Percentiles rank a stretch among this genome's conserved stretches.
phyloP scores from a whole-genome alignment of 2,329 filamentous ascomycete species.

The Macrophomina pseudophaseolina region DNA sequence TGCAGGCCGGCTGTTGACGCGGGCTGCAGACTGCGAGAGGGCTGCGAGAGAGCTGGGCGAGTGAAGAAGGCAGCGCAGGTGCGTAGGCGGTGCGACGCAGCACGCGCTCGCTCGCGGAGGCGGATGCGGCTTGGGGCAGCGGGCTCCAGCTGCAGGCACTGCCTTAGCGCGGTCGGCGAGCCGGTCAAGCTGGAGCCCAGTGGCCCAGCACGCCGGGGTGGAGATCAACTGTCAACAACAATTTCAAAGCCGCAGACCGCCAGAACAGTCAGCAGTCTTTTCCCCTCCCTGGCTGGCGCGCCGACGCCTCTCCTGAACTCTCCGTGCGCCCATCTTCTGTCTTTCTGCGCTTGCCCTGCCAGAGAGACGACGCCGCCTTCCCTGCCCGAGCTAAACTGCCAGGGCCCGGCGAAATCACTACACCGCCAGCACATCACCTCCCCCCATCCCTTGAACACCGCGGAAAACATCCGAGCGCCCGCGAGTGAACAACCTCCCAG shows the following conservation, averaged over 20 bases:
- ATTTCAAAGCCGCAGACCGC: slow-evolving; percentile 26
- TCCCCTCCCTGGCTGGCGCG: slow-evolving; percentile 26
- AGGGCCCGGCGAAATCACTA: slow-evolving; percentile 24
- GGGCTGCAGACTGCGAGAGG: slow-evolving; percentile 6
- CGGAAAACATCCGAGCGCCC: slow-evolving; percentile 35
- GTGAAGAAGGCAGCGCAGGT: background rate
- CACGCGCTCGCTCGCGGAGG: slow-evolving; percentile 14
- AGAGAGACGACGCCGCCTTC: slow-evolving; percentile 13
- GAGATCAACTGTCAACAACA: slow-evolving; percentile 27
- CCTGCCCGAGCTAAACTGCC: slow-evolving; percentile 10
- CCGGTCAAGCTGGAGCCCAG: slow-evolving; percentile 14
- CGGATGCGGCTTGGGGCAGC: slow-evolving; percentile 14
- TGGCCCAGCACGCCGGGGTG: slow-evolving; percentile 17
- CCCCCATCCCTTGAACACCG: slow-evolving; percentile 35
- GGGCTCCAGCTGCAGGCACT: slow-evolving; percentile 7
- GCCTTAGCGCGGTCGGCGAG: slow-evolving; percentile 13
- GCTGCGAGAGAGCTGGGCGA: background rate
- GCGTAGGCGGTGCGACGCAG: slow-evolving; percentile 10
- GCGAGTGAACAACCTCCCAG: slow-evolving; percentile 25
- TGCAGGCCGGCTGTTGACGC: background rate
- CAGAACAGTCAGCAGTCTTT: slow-evolving; percentile 25
- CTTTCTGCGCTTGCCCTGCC: background rate
- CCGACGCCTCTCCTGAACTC: slow-evolving; percentile 20
- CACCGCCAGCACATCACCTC: slow-evolving; percentile 23
- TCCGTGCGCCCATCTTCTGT: slow-evolving; percentile 8